Evolutionary conservation across 2,329 filamentous ascomycete species (phyloP), one percentile per base, ranked within the genome.

Genomic region (Pyrenochaeta sp.): DNA sequence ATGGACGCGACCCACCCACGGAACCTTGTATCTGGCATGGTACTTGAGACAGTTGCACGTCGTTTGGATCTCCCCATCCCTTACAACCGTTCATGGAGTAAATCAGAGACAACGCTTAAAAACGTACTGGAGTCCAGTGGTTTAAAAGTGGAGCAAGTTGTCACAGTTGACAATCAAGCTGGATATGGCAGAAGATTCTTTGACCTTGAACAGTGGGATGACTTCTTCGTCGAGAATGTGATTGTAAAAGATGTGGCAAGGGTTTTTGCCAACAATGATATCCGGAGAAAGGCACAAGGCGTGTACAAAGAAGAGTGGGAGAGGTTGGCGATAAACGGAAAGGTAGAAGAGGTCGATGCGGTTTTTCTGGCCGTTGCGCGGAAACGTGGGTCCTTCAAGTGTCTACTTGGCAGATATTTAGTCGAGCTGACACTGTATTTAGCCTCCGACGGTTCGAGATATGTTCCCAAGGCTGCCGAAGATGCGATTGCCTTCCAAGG

Each of bases 1-100:
- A 45, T 74, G 7, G 78, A 79, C 55, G 72, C 72, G 6, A 74
- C 75, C 7, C 75, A 79, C 46, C 74, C 76, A 2, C 51, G 66
- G 9, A 78, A 73, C 30, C 59, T 75, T 10, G 60, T 76, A 4
- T 61, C 68, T n/a, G 74, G 74, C 4, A 75, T 76, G 48, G 68
- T 73, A 1, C 59, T 77, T 3, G 78, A 79, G 52, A 63, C 67
- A 18, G 73, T 75, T 0, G 75, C 72, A 23, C 57, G 67, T 7
- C 65, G 64, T 18, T 49, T 78, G 35, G 64, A 67, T 7, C 35
- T 75, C 4, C 60, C 65, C 0, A 60, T 78, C 5, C 72, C 73
- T 7, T 77, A 74, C 49, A 68, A 78, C 43, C 72, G 77, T 1
- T 54, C 65, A 1, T 76, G 74, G 68, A 74, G 75, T 35, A 60